These are phyloP conservation scores for Gossypium schwendimanii DNA, from an alignment of 441 rosid species.

Conservation along the genomic window DNA sequence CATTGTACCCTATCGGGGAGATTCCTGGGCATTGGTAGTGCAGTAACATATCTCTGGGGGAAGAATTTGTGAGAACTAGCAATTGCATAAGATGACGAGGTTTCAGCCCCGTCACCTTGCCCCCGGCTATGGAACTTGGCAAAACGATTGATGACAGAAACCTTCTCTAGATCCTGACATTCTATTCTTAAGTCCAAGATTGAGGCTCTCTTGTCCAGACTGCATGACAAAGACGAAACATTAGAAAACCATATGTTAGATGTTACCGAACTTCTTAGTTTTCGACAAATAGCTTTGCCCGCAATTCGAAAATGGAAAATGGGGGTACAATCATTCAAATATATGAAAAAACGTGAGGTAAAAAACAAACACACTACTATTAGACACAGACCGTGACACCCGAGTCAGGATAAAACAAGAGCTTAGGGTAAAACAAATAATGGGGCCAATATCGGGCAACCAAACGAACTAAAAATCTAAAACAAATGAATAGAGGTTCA, in stretches of 20 bases:
- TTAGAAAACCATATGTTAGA: background rate
- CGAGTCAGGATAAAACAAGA: background rate
- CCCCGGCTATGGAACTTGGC: constrained; percentile 74
- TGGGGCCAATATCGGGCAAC: background rate
- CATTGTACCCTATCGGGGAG: constrained; percentile 84
- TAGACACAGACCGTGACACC: background rate
- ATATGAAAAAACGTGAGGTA: background rate
- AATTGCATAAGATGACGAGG: constrained; percentile 35
- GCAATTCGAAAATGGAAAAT: background rate
- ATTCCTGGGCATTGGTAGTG: constrained; percentile 59
- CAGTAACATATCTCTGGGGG: constrained; percentile 62
- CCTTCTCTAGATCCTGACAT: constrained; percentile 70
- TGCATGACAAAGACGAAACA: constrained; percentile 28
- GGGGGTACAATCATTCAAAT: background rate
- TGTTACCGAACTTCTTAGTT: background rate
- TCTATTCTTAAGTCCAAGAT: constrained; percentile 61
- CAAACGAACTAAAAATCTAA: background rate
- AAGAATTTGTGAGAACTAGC: constrained; percentile 32
- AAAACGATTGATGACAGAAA: constrained; percentile 76
- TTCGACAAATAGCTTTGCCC: background rate
- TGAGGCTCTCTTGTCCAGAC: constrained; percentile 61
- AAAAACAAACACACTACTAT: background rate
- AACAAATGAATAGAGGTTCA: background rate
- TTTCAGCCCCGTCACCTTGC: constrained; percentile 37
- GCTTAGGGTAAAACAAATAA: background rate